Percentiles rank a stretch among this genome's conserved stretches.
These are phyloP conservation scores for Daedaleopsis nitida DNA, from an alignment of 768 basidiomycete species.

Conservation along the genomic window DNA sequence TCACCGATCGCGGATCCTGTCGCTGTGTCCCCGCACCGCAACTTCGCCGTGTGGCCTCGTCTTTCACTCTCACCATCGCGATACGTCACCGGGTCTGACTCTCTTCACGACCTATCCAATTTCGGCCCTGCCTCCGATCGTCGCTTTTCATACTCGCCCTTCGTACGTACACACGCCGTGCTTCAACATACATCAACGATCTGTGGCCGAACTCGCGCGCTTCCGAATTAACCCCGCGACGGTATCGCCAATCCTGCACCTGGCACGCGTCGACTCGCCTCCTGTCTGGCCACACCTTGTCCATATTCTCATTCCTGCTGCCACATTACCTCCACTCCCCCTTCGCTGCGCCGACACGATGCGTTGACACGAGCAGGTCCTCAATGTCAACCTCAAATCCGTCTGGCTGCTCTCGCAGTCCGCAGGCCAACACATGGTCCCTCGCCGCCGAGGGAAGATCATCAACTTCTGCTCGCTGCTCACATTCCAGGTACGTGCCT, in stretches of 20 bases:
- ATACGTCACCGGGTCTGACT: slow-evolving; percentile 14
- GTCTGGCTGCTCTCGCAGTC: slow-evolving; percentile 84
- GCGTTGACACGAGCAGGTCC: slow-evolving; percentile 49
- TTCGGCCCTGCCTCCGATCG: slow-evolving; percentile 4
- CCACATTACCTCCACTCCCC: neutral
- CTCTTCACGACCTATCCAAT: neutral
- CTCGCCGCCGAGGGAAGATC: slow-evolving; percentile 66
- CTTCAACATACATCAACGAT: neutral
- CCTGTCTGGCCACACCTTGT: neutral
- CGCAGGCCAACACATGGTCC: slow-evolving; percentile 90
- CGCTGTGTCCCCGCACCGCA: neutral
- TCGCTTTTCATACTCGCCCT: neutral
- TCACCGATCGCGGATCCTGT: slow-evolving; percentile 20
- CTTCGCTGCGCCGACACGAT: neutral
- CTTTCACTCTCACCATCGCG: slow-evolving; percentile 8
- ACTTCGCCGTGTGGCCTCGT: slow-evolving; percentile 5
- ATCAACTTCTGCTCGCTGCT: slow-evolving; percentile 65
- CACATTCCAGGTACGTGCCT: slow-evolving; percentile 35
- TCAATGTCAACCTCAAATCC: slow-evolving; percentile 87
- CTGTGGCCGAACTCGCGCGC: slow-evolving; percentile 7
- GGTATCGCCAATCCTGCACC: neutral
- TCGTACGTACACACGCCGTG: slow-evolving; percentile 11
- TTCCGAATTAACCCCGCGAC: slow-evolving; percentile 14
- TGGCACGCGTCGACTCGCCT: neutral
- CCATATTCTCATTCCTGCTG: neutral